Evolutionary conservation across 768 basidiomycete species (phyloP).

Genomic region (Trametopsis cervina): DNA sequence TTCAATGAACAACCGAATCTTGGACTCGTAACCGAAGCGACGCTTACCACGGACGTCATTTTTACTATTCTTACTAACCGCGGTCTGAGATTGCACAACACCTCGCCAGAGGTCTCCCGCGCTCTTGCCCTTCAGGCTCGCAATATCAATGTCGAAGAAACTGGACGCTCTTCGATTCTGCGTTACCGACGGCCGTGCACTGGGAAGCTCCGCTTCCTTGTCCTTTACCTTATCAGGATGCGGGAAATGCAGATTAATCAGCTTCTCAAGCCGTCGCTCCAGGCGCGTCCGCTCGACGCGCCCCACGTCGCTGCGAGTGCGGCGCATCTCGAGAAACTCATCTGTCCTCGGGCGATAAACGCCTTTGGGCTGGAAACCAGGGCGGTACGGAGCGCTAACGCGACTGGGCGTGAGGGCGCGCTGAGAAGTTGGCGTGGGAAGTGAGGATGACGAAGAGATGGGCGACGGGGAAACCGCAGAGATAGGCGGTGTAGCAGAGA

Average conservation of each 20-base stretch:
- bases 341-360: constrained; percentile 76
- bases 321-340: constrained; percentile 56
- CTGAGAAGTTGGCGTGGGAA: constrained; percentile 11
- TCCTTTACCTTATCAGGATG: constrained; percentile 13
- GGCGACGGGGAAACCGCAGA: constrained; percentile 16
- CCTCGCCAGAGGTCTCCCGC: constrained; percentile 68
- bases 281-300: constrained; percentile 80
- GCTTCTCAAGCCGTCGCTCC: constrained; percentile 83
- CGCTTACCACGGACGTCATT: constrained; percentile 59
- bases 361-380: constrained; percentile 92
- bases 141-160: constrained; percentile 66
- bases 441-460: constrained; percentile 13
- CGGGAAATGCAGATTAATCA: constrained; percentile 68
- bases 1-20: not conserved
- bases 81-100: constrained; percentile 39
- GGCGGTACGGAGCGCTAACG: constrained; percentile 61
- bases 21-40: not conserved
- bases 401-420: constrained; percentile 13
- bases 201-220: constrained; percentile 6
- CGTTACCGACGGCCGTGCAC: constrained; percentile 7
- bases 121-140: constrained; percentile 50
- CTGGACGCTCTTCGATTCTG: constrained; percentile 47
- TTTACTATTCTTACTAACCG: constrained; percentile 48
- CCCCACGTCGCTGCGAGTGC: constrained; percentile 33
- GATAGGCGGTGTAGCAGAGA: constrained; percentile 8